Conservation (phyloP, 495 filamentous ascomycete genomes). For the Rostrohypoxylon terebratum region DNA sequence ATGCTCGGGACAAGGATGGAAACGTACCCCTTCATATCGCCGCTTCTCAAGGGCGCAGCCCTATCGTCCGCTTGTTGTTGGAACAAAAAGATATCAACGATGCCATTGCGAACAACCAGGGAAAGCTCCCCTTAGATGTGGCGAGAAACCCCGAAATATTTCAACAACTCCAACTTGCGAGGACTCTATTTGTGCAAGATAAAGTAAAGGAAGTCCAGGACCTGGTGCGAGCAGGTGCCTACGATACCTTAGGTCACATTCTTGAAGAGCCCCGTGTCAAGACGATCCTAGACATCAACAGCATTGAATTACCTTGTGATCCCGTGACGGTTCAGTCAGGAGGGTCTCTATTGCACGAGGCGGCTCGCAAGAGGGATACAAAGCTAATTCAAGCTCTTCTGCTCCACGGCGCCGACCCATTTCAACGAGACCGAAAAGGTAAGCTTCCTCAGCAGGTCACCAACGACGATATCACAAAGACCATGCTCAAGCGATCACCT, state of each 20-base stretch:
- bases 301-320: slow-evolving; percentile 86
- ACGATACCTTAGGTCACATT: slow-evolving; percentile 79
- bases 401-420: slow-evolving; percentile 97
- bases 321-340: slow-evolving; percentile 77
- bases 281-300: slow-evolving; percentile 88
- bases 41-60: slow-evolving; percentile 79
- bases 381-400: slow-evolving; percentile 88
- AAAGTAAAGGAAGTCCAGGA: slow-evolving; percentile 85
- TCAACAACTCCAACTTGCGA: slow-evolving; percentile 90
- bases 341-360: slow-evolving; percentile 93
- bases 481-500: slow-evolving; percentile 91
- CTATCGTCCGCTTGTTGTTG: slow-evolving; percentile 83
- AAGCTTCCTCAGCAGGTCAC: slow-evolving; percentile 97
- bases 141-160: slow-evolving; percentile 93
- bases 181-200: slow-evolving; percentile 88
- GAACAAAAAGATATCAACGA: slow-evolving; percentile 87
- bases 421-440: slow-evolving; percentile 91
- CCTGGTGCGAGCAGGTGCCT: slow-evolving; percentile 76
- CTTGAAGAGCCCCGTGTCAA: slow-evolving; percentile 87
- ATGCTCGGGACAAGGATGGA: slow-evolving; percentile 89
- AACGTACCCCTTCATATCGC: slow-evolving; percentile 95
- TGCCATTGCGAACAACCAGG: slow-evolving; percentile 87
- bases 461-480: slow-evolving; percentile 88
- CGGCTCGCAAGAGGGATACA: slow-evolving; percentile 85
- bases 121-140: slow-evolving; percentile 87